Conservation (phyloP, 805 yeast species). For the Hanseniaspora guilliermondii region DNA sequence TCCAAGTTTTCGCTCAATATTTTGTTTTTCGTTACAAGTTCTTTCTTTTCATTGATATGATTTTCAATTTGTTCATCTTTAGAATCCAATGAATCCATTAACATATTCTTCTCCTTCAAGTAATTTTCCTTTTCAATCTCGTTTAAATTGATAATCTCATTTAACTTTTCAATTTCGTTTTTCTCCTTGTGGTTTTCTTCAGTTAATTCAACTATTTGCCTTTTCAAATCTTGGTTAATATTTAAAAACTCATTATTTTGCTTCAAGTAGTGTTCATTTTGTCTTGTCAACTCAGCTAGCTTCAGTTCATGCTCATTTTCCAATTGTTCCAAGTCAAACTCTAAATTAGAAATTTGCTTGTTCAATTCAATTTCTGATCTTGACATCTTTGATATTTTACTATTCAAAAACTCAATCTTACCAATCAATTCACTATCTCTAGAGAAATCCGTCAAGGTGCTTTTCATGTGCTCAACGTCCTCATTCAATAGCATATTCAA, state of each 20-base stretch:
- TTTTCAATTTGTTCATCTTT: conserved; percentile 18
- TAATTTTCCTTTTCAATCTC: conserved; percentile 32
- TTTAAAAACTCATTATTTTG: conserved; percentile 32
- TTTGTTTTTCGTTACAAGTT: neutral
- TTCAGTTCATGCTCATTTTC: conserved; percentile 30
- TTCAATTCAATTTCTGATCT: conserved; percentile 55
- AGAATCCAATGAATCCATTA: conserved; percentile 16
- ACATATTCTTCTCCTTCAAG: conserved; percentile 22
- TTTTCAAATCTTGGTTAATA: conserved; percentile 34
- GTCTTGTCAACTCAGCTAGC: conserved; percentile 31
- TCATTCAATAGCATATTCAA: conserved; percentile 42
- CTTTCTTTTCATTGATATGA: neutral
- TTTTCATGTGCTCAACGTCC: conserved; percentile 42
- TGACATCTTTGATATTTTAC: conserved; percentile 41
- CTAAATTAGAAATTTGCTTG: conserved; percentile 50
- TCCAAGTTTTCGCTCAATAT: conserved; percentile 24
- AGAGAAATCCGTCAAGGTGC: conserved; percentile 31
- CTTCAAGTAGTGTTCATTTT: conserved; percentile 33
- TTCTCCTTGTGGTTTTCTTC: conserved; percentile 49
- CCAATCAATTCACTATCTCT: conserved; percentile 35
- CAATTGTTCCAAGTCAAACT: conserved; percentile 47
- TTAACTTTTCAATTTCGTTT: conserved; percentile 44
- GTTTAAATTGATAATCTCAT: conserved; percentile 37
- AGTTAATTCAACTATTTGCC: conserved; percentile 46
- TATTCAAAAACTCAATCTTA: conserved; percentile 43